Base-by-base conservation (phyloP, 108 stramenopile genomes). In the Pinguiococcus pyrenoidosus region DNA sequence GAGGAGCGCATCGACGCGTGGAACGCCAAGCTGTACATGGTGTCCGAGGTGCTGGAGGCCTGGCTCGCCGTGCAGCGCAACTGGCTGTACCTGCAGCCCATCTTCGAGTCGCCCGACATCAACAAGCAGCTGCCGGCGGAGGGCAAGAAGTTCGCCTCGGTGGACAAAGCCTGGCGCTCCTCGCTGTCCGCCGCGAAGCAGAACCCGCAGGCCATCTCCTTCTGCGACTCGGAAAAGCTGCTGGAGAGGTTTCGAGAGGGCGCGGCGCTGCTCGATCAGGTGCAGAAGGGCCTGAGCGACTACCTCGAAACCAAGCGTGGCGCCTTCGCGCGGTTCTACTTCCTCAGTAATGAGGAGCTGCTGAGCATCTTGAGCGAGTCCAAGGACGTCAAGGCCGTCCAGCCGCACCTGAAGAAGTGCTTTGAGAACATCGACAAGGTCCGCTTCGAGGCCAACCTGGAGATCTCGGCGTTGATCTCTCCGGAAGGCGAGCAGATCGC, bases 21-120 rank as follows among this genome's bases (percentile, higher is more conserved):
- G 72, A 73, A 73, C 54, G 22, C 13, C n/a, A 66, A 64, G 37
- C 64, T 73, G 12, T 65, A 66, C 50, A 61, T 69, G 58, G 64
- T 73, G 2, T 59, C 51, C 32, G 72, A 73, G 64, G 72, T 73
- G 4, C 27, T 73, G 4, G 72, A 73, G 12, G 69, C 49, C 13
- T 73, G 72, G 72, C 55, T 73, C 28, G 39, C 61, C 18, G 77
- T 78, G 14, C 77, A 78, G 65, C 58, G 77, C 26, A 71, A 69
- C 66, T 78, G 77, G 77, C 59, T 78, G 13, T 78, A 78, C 57
- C 59, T 78, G 26, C 75, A 78, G 66, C 77, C 77, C 24, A 78
- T 78, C 55, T 76, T 78, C 53, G 75, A 77, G 38, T 68, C 61
- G 16, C 65, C 74, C 1, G 77, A 78, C 43, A 78, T 78, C 65